These are phyloP conservation scores for Gossypium lobatum DNA, from an alignment of 441 rosid genomes.

Conservation along the genomic window DNA sequence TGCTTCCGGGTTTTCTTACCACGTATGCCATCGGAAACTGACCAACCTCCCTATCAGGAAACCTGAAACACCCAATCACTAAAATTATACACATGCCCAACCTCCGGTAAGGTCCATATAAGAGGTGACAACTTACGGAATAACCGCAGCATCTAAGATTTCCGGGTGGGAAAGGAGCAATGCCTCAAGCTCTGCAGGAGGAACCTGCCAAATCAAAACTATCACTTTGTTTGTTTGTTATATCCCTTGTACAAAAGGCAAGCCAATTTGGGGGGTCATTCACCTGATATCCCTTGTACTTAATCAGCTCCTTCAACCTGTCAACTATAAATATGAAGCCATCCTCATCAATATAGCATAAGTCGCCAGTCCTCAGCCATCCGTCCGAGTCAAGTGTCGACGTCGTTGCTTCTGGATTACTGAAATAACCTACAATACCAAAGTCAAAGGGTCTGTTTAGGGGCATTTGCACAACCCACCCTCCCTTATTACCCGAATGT, in stretches of 20 bases:
- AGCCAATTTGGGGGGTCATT: neutral
- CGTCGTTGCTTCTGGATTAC: constrained; percentile 74
- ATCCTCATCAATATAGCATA: constrained; percentile 82
- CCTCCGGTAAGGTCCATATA: too few relatives aligned
- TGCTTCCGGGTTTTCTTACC: constrained; percentile 51
- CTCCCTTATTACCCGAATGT: too few relatives aligned
- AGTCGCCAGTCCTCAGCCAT: constrained; percentile 93
- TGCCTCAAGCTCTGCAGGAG: constrained; percentile 91
- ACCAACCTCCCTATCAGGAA: constrained; percentile 79
- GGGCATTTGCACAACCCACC: too few relatives aligned
- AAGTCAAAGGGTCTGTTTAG: too few relatives aligned
- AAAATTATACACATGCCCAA: neutral
- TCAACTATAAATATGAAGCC: constrained; percentile 87
- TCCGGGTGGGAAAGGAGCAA: constrained; percentile 68
- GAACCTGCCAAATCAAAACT: constrained; percentile 44
- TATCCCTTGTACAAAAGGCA: too few relatives aligned
- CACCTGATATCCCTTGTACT: constrained; percentile 96
- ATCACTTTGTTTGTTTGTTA: neutral
- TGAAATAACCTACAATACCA: constrained; percentile 58
- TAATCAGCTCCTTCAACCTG: constrained; percentile 86
- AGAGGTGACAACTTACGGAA: constrained; percentile 51
- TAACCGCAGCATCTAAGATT: constrained; percentile 73
- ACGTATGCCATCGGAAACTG: constrained; percentile 85
- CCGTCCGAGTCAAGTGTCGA: constrained; percentile 75
- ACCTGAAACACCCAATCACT: constrained; percentile 33